Evolutionary conservation across 1,284 basidiomycete species (phyloP).

Genomic region (Rhodotorula mucilaginosa): DNA sequence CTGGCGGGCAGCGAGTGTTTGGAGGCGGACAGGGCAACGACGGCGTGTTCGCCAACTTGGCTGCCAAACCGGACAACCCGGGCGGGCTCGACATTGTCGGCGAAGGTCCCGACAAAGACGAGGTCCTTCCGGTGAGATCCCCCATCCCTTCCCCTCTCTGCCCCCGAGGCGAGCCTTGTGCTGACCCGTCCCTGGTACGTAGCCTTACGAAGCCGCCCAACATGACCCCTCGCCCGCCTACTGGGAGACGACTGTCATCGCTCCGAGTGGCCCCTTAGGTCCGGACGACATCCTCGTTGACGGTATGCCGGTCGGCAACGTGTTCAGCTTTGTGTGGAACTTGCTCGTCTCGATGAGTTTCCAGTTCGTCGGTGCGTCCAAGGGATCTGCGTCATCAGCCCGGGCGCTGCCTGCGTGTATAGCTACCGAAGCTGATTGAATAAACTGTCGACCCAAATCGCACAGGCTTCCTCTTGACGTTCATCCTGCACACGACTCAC

Average conservation of each 20-base stretch:
- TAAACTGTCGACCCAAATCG: too few species aligned
- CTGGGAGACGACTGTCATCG: conserved; percentile 93
- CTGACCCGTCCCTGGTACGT: conserved; percentile 48
- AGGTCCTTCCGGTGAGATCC: conserved; percentile 72
- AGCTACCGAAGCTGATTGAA: neutral
- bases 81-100: conserved; percentile 54
- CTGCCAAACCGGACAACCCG: conserved; percentile 72
- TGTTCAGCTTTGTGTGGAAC: conserved; percentile 74
- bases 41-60: conserved; percentile 93
- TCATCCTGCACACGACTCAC: conserved; percentile 80
- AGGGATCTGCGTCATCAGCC: too few species aligned
- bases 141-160: neutral
- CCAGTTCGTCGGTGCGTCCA: conserved; percentile 72
- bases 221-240: conserved; percentile 90
- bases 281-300: conserved; percentile 58
- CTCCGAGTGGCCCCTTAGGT: conserved; percentile 53
- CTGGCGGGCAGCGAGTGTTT: conserved; percentile 3
- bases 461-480: conserved; percentile 81
- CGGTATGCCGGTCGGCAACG: conserved; percentile 58
- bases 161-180: conserved; percentile 9
- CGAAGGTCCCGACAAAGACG: conserved; percentile 70
- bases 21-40: conserved; percentile 84
- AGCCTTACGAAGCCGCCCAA: conserved; percentile 85
- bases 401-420: neutral
- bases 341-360: conserved; percentile 88